Evolutionary conservation across 306 rosid genomes (phyloP).

Genomic region (Hippophae rhamnoides): DNA sequence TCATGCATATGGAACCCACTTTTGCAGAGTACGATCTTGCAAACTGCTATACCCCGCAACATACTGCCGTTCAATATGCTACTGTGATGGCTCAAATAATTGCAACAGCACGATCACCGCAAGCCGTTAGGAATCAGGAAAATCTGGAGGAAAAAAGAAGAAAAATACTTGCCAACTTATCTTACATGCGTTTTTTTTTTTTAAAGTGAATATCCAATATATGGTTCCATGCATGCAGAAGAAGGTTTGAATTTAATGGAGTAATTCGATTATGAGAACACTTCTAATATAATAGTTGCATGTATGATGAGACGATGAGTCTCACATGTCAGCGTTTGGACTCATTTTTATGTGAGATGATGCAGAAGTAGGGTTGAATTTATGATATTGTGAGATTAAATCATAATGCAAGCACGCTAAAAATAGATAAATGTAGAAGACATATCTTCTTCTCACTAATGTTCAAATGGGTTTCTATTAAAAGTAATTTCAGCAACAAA

Average conservation of each 20-base stretch:
- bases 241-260: no score
- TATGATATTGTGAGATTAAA: no score
- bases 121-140: constrained; percentile 45
- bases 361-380: background rate
- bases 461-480: no score
- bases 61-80: constrained; percentile 84
- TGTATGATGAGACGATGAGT: no score
- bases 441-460: no score
- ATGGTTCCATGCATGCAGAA: background rate
- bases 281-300: no score
- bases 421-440: no score
- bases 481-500: no score
- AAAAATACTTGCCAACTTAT: constrained; percentile 6
- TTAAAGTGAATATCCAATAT: background rate
- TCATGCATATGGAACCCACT: constrained; percentile 58
- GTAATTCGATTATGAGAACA: no score
- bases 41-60: constrained; percentile 63
- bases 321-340: no score
- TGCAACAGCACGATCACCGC: constrained; percentile 50
- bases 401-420: no score
- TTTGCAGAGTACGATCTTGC: constrained; percentile 67
- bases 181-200: background rate
- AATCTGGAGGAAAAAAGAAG: background rate
- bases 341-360: background rate
- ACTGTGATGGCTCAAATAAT: constrained; percentile 65